These are phyloP conservation scores for Lentinula detonsa DNA, from an alignment of 768 basidiomycete species.

Conservation along the genomic window DNA sequence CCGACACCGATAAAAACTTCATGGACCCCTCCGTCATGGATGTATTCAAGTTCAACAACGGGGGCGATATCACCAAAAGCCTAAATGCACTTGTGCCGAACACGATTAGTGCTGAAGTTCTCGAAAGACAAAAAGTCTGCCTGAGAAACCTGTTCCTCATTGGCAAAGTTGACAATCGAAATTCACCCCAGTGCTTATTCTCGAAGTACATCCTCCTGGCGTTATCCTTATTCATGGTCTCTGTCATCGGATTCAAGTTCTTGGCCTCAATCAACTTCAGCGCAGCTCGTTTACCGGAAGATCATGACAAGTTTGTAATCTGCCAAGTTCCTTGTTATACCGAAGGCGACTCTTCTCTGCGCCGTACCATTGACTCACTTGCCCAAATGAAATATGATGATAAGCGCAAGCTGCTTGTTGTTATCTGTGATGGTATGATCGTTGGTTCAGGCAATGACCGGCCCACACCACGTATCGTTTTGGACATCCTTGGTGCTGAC, in stretches of 20 bases:
- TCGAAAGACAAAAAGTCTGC: conserved; percentile 77
- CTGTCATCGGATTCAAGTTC: conserved; percentile 95
- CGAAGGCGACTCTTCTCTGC: conserved; percentile 83
- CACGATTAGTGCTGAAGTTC: conserved; percentile 46
- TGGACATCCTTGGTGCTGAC: conserved; percentile 94
- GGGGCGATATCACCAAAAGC: conserved; percentile 75
- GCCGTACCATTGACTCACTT: conserved; percentile 88
- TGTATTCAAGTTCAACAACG: conserved; percentile 72
- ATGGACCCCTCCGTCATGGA: conserved; percentile 66
- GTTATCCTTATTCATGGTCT: conserved; percentile 87
- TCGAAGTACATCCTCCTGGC: conserved; percentile 87
- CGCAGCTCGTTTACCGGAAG: conserved; percentile 76
- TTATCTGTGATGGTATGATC: conserved; percentile 98
- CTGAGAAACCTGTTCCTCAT: conserved; percentile 90
- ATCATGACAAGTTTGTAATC: conserved; percentile 95
- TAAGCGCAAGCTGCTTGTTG: conserved; percentile 88
- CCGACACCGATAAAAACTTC: conserved; percentile 47
- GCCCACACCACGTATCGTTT: conserved; percentile 91
- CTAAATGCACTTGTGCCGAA: conserved; percentile 46
- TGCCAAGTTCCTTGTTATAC: conserved; percentile 99
- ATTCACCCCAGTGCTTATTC: conserved; percentile 89
- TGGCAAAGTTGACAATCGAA: conserved; percentile 88
- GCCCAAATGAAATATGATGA: conserved; percentile 96
- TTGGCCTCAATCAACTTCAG: conserved; percentile 85
- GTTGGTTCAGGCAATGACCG: conserved; percentile 96